Evolutionary conservation across 2,329 filamentous ascomycete species (phyloP).

Genomic region (Trichoderma brevicompactum): DNA sequence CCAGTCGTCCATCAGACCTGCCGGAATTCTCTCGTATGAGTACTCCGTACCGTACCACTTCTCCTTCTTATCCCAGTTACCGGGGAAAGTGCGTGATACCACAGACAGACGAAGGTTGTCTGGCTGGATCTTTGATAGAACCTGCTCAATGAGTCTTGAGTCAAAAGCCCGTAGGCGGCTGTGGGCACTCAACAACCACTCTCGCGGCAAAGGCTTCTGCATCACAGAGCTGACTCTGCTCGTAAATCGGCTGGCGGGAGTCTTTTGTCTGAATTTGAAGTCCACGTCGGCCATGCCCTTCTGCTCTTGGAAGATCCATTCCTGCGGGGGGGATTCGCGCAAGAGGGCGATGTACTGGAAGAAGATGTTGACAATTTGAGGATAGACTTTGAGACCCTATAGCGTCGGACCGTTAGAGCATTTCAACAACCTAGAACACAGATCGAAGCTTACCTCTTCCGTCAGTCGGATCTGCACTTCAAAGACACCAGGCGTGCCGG

Average conservation of each 20-base stretch:
- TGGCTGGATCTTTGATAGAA: conserved; percentile 73
- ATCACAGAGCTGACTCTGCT: conserved; percentile 84
- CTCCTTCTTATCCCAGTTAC: conserved; percentile 84
- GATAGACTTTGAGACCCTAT: conserved; percentile 74
- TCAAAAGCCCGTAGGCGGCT: conserved; percentile 80
- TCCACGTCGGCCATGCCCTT: conserved; percentile 89
- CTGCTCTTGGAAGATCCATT: conserved; percentile 95
- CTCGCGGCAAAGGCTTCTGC: conserved; percentile 86
- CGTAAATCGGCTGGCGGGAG: conserved; percentile 84
- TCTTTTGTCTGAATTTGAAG: conserved; percentile 95
- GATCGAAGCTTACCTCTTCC: conserved; percentile 63
- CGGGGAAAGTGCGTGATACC: conserved; percentile 81
- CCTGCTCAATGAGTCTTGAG: conserved; percentile 72
- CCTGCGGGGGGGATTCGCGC: conserved; percentile 75
- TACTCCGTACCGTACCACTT: conserved; percentile 99
- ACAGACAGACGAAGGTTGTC: conserved; percentile 89
- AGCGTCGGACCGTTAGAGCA: conserved; percentile 17
- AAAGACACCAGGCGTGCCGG: conserved; percentile 77
- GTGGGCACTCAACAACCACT: conserved; percentile 83
- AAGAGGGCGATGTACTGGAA: conserved; percentile 93
- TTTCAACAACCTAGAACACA: neutral
- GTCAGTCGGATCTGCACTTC: conserved; percentile 80
- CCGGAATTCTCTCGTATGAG: conserved; percentile 76
- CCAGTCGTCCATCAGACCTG: conserved; percentile 74
- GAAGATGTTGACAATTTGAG: conserved; percentile 78